Conservation (phyloP, 306 rosid genomes). For the Vicia faba region DNA sequence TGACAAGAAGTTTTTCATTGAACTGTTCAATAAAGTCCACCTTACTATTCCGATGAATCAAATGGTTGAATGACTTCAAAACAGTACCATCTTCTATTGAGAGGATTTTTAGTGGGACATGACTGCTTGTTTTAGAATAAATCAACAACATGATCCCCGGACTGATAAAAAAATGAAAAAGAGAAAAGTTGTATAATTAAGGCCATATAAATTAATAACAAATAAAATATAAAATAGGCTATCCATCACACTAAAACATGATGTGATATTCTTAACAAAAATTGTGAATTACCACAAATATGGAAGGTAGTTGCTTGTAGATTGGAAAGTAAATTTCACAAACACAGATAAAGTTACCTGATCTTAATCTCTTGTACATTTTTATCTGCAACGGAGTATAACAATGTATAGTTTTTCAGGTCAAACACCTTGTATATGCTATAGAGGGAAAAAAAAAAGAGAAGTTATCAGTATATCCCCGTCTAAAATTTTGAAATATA, state of each 20-base stretch:
- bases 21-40: slow-evolving; percentile 97
- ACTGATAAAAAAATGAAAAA: slow-evolving; percentile 49
- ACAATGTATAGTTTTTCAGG: slow-evolving; percentile 88
- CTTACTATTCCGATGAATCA: slow-evolving; percentile 92
- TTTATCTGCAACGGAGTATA: slow-evolving; percentile 87
- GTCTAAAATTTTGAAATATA: slow-evolving; percentile 16
- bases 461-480: slow-evolving; percentile 19
- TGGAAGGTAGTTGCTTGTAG: slow-evolving; percentile 3
- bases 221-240: neutral
- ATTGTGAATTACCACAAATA: slow-evolving; percentile 1
- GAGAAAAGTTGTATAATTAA: slow-evolving; percentile 20
- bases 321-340: slow-evolving; percentile 25
- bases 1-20: slow-evolving; percentile 96
- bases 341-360: slow-evolving; percentile 52
- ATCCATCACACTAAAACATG: slow-evolving; percentile 26
- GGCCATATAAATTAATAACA: slow-evolving; percentile 1
- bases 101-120: slow-evolving; percentile 89
- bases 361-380: slow-evolving; percentile 97
- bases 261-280: neutral
- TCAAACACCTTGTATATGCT: slow-evolving; percentile 97
- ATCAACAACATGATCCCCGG: slow-evolving; percentile 95
- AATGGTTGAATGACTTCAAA: slow-evolving; percentile 90
- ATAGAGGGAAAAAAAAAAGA: slow-evolving; percentile 2
- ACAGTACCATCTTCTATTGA: slow-evolving; percentile 97
- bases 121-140: slow-evolving; percentile 76